Evolutionary conservation across 345 rosid species (phyloP), one percentile per base, ranked within the genome.

Genomic region (Murraya koenigii): DNA sequence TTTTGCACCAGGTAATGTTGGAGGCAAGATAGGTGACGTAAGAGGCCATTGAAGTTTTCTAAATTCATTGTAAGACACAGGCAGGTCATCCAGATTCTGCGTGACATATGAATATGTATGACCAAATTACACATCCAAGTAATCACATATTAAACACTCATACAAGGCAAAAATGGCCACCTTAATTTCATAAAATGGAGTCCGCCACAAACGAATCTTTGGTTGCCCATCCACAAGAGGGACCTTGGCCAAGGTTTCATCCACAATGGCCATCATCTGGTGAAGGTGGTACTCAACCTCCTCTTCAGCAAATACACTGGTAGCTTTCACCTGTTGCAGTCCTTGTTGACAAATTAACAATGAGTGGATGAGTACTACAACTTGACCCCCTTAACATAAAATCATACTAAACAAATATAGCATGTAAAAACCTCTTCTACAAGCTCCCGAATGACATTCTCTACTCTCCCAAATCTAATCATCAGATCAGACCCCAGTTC

Each of bases 391-490:
- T 28, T 20, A 32, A 73, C 68, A 36, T 39, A 56, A 67, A 63
- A 71, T 66, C 26, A 54, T 1, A 71, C n/a, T 19, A 33, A 65
- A 26, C 17, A 55, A 56, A 58, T 33, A 44, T 66, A 73, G 60
- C 38, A 79, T 44, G 35, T 54, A 78, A 61, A 47, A 71, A 92
- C 98, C 95, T 95, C 89, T 75, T 73, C 78, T 69, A 85, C 90
- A 73, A 95, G 86, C 67, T 87, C 89, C 70, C 35, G 71, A 44
- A 95, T 83, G 74, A 95, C 86, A 78, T 73, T 79, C 77, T 93
- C 98, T 9, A 87, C 92, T 3, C 81, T 86, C 54, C 98, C 98
- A 59, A 86, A 89, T 77, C 90, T 91, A 72, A 93, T 77, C 94
- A 93, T 86, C 85, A 95, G 85, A 88, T 95, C 82, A 5, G 97